Conservation (phyloP, 441 rosid genomes). For the Pelargonium cotyledonis region DNA sequence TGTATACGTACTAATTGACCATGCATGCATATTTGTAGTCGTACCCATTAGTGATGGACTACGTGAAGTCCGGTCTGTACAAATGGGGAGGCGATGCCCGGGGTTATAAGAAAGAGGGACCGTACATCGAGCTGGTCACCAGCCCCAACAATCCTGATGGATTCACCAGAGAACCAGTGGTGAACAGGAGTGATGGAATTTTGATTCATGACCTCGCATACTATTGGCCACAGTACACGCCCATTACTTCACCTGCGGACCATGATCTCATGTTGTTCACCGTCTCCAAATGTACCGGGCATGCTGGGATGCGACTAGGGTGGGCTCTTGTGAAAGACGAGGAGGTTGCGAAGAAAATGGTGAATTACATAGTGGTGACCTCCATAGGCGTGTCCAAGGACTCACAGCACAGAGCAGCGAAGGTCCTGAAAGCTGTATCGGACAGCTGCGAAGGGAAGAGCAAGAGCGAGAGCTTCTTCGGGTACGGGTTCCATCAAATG, state of each 20-base stretch:
- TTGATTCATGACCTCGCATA: slow-evolving; percentile 46
- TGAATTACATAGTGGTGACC: slow-evolving; percentile 69
- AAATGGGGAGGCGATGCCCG: slow-evolving; percentile 90
- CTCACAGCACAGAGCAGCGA: slow-evolving; percentile 81
- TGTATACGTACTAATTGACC: no score
- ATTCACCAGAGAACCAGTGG: slow-evolving; percentile 47
- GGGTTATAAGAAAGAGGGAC: slow-evolving; percentile 43
- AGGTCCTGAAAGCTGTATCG: slow-evolving; percentile 44
- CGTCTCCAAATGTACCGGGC: slow-evolving; percentile 77
- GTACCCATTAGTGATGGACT: slow-evolving; percentile 68
- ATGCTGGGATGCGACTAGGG: slow-evolving; percentile 91
- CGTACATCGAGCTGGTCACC: slow-evolving; percentile 78
- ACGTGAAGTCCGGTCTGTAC: slow-evolving; percentile 63
- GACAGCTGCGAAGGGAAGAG: neutral
- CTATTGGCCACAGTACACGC: slow-evolving; percentile 91
- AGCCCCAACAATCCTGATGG: slow-evolving; percentile 95
- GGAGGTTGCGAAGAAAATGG: slow-evolving; percentile 63
- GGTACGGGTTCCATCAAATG: slow-evolving; percentile 44
- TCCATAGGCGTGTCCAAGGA: slow-evolving; percentile 87
- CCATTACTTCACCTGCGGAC: slow-evolving; percentile 59
- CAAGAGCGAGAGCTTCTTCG: slow-evolving; percentile 43
- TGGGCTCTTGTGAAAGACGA: slow-evolving; percentile 84
- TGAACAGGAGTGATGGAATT: slow-evolving; percentile 56
- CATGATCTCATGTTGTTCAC: slow-evolving; percentile 79
- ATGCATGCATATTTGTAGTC: slow-evolving; percentile 74